Percentiles rank a stretch among this genome's conserved stretches.
Evolutionary conservation across 257 asterid genomes (phyloP).

Genomic region (Solanum habrochaites): DNA sequence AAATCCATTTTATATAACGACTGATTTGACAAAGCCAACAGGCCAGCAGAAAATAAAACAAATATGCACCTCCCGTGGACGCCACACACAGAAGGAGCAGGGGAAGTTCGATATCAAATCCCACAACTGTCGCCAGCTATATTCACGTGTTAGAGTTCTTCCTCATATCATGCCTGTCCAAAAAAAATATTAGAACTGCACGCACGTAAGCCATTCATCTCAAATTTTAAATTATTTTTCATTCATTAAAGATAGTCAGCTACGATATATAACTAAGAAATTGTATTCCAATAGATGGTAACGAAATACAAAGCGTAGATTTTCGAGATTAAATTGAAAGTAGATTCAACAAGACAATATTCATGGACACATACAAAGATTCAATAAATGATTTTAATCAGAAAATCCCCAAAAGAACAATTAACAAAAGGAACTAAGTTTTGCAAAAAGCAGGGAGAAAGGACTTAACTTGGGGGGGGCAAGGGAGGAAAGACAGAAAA

Average conservation of each 20-base stretch:
- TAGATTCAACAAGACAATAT: background rate
- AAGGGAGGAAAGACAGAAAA: background rate
- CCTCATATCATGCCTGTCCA: background rate
- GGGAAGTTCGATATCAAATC: background rate
- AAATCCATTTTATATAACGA: background rate
- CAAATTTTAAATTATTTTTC: background rate
- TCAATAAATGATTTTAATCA: background rate
- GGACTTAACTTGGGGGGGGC: background rate
- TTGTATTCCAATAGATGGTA: background rate
- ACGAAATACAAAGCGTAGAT: background rate
- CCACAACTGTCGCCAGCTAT: conserved; percentile 24
- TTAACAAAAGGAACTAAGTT: background rate
- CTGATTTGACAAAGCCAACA: background rate
- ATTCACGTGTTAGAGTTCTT: conserved; percentile 35
- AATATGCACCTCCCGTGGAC: background rate
- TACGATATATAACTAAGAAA: background rate
- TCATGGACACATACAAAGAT: background rate
- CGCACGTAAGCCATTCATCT: background rate
- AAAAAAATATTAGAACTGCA: background rate
- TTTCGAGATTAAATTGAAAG: background rate
- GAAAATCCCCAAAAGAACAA: background rate
- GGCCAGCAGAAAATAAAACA: background rate
- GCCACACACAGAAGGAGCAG: background rate
- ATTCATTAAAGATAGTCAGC: background rate
- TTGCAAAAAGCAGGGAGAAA: background rate